Evolutionary conservation across 306 rosid genomes (phyloP), one percentile per base, ranked within the genome.

Genomic region (Trichosanthes truncata): DNA sequence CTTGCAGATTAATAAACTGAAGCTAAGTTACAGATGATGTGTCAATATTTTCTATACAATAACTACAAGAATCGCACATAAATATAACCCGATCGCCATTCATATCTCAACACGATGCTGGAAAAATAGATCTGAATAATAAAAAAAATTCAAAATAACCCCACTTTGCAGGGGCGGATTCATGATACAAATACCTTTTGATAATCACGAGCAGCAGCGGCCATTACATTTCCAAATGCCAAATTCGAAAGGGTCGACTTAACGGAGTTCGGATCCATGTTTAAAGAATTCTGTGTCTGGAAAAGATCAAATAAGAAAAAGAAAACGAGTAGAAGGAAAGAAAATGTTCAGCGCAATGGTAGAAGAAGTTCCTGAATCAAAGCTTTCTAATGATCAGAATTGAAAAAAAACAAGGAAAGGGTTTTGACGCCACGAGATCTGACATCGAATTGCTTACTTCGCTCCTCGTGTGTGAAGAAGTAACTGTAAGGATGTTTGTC

Each of bases 131-230:
- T 65, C 73, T 7, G 25, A 17, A 12, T 31, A n/a, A n/a, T 29
- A 29, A 29, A 26, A 25, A 9, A 59, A 59, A 21, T 2, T 1
- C 5, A 38, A 66, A 38, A 66, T 0, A 33, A 65, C 18, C 12
- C 68, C 10, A 66, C 29, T 66, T 66, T 36, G 49, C 2, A 66
- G 18, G 25, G n/a, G 25, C 6, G 6, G 26, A 18, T 18, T 66
- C 7, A 7, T 35, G 46, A 6, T 12, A 14, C 45, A 38, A 59
- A 59, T 78, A 83, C 95, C 91, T 90, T 88, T 63, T 94, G 93
- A 81, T 94, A 94, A 89, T 90, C 88, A 26, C 97, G 96, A 20
- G 92, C 96, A 21, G 98, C 98, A 13, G 97, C 98, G 0, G 95
- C 97, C 82, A 94, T 92, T 51, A 92, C 97, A 81, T 94, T 90